Evolutionary conservation across 768 basidiomycete genomes (phyloP), one percentile per base, ranked within the genome.

Genomic region (Boletus tylopilopsis): DNA sequence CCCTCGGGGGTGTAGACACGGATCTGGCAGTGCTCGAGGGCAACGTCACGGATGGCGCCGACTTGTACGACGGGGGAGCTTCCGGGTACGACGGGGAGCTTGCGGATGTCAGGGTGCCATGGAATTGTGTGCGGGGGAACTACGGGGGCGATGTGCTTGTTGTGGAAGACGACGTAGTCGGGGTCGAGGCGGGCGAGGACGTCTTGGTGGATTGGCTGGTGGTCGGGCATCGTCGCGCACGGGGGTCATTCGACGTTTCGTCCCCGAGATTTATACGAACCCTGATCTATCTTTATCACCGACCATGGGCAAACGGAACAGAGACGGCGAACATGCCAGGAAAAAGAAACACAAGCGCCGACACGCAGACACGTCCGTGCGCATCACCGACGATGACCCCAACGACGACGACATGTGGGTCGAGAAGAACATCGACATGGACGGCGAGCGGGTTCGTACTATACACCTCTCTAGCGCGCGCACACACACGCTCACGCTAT

Each of bases 341-440:
- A 80, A 79, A 68, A 85, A 84, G 65, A 76, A 78, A 33, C 73
- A 75, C 58, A 78, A 72, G 44, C n/a, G n/a, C n/a, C n/a, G n/a
- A n/a, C n/a, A n/a, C n/a, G n/a, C n/a, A n/a, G n/a, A n/a, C n/a
- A n/a, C n/a, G n/a, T 66, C 71, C 32, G 53, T 63, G 19, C 54
- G 60, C 46, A 73, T 81, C 29, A 72, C 78, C 0, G 90, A 90
- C 63, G 88, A 92, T 58, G 86, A 93, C 61, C 75, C 77, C 15
- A 73, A 81, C 53, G 84, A 82, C 62, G 82, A 84, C 16, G 84
- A 84, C 47, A 78, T 90, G 72, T 94, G 92, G 92, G 78, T 84
- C 21, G 93, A 93, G 72, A 91, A 90, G 74, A 89, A 90, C 57
- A 82, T 91, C 32, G 83, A 84, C 61, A 78, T 83, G 71, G 85